A percentile compares a stretch with the other conserved stretches of the same genome.
These are phyloP conservation scores for Fusarium armeniacum DNA, from an alignment of 2,329 filamentous ascomycete genomes.

Conservation along the genomic window DNA sequence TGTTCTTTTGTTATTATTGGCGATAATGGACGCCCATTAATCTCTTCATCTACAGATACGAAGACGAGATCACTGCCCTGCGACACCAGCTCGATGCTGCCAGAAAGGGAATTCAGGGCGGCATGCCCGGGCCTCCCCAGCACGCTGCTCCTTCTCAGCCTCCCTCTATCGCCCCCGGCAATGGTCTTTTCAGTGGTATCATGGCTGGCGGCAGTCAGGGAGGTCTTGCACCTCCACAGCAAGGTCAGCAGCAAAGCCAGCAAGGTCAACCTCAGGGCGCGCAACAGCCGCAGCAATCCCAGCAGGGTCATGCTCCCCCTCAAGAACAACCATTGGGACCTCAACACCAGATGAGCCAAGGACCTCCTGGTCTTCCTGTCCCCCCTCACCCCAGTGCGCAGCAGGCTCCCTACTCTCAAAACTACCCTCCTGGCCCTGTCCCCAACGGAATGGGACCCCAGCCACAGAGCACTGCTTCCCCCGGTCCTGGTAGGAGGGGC, in stretches of 20 bases:
- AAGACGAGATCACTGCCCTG: conserved; percentile 88
- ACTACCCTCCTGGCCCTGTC: conserved; percentile 70
- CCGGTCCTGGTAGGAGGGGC: conserved; percentile 82
- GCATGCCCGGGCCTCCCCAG: conserved; percentile 77
- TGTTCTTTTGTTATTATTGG: conserved; percentile 26
- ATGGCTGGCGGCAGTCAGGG: conserved; percentile 91
- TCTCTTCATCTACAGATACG: conserved; percentile 75
- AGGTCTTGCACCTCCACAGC: conserved; percentile 84
- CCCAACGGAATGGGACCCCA: conserved; percentile 83
- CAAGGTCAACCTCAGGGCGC: conserved; percentile 60
- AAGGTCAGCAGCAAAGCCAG: conserved; percentile 70
- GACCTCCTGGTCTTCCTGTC: conserved; percentile 75
- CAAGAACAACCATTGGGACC: conserved; percentile 72
- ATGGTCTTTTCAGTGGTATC: conserved; percentile 93
- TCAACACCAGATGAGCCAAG: conserved; percentile 75
- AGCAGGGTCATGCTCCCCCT: conserved; percentile 71
- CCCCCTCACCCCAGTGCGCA: conserved; percentile 72
- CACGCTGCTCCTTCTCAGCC: conserved; percentile 85
- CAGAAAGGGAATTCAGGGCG: conserved; percentile 71
- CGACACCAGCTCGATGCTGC: conserved; percentile 88
- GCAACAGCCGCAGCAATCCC: conserved; percentile 62
- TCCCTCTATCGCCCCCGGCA: conserved; percentile 90
- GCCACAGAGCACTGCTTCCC: conserved; percentile 87
- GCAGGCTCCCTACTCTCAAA: conserved; percentile 80
- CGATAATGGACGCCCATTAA: conserved; percentile 11